Base-by-base conservation (phyloP, 768 basidiomycete genomes). In the Crepidotus variabilis region DNA sequence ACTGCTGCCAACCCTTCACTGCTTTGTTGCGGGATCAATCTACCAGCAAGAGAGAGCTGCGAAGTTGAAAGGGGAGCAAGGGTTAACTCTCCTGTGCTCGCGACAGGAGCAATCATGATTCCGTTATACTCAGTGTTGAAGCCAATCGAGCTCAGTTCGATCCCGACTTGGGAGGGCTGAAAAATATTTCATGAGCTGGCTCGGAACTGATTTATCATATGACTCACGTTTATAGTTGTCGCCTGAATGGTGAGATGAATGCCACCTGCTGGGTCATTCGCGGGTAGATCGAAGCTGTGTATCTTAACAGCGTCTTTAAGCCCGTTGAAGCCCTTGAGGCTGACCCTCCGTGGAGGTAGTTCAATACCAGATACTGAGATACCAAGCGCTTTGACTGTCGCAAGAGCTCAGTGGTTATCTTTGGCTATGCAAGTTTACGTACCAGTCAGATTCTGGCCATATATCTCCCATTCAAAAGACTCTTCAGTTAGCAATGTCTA, bases 121-220 rank as follows among this genome's bases (percentile, higher is more conserved):
- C 75, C 72, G 23, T 75, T 75, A 33, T 78, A 75, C 61, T 75
- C 85, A 16, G 82, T 83, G 51, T 83, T 74, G 69, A 90, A 90
- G 0, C 77, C 78, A 52, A 90, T 77, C 2, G 79, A 77, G 58
- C 75, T 78, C 7, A 90, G 73, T 57, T 81, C 71, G 11, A 90
- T 82, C 23, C 88, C 88, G 36, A 90, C 86, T 77, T 88, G 87
- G 1, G 88, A 86, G 28, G 88, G 88, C 84, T 87, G 51, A 43
- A 20, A 39, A 34, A 67, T 20, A 32, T 43, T 55, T 16, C 35
- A 52, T 9, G n/a, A 10, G 46, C 39, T 48, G 24, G 20, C 20
- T 22, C 4, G 52, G 47, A 18, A 13, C 32, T 33, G n/a, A 46
- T 28, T 6, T 23, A 39, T 49, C 18, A 22, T 13, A 49, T 24